Evolutionary conservation across 2,329 filamentous ascomycete species (phyloP).

Genomic region (Tolypocladium inflatum): DNA sequence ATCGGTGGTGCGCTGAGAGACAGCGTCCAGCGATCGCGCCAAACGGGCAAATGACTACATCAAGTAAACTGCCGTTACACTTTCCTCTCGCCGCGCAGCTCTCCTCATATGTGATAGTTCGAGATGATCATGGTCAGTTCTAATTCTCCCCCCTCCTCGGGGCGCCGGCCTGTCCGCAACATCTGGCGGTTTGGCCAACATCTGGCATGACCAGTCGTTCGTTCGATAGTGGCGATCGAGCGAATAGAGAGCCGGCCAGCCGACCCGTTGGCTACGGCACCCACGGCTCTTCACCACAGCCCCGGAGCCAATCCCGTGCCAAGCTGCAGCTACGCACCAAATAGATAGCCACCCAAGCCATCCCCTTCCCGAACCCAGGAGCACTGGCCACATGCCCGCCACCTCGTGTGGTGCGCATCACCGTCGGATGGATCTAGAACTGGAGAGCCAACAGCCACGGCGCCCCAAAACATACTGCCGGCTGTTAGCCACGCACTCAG

Average conservation of each 20-base stretch:
- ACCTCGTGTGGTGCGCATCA: not conserved
- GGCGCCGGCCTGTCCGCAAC: not conserved
- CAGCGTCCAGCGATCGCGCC: not conserved
- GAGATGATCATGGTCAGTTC: not conserved
- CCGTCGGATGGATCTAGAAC: not conserved
- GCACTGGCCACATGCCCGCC: not conserved
- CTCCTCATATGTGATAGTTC: not conserved
- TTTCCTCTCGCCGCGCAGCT: not conserved
- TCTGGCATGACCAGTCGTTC: not conserved
- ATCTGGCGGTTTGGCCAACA: not conserved
- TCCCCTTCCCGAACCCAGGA: not conserved
- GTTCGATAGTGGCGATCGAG: not conserved
- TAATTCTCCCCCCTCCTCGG: not conserved
- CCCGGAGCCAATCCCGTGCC: not conserved
- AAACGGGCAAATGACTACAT: not conserved
- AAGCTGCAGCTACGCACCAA: not conserved
- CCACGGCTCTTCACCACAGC: no score
- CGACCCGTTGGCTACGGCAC: not conserved
- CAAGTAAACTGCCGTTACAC: not conserved
- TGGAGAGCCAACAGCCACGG: not conserved
- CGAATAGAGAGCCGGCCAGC: not conserved
- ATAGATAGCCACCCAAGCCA: not conserved
- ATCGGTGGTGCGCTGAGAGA: not conserved
- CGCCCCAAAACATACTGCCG: not conserved
- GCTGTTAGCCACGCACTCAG: not conserved